Base-by-base conservation (phyloP, 2,329 filamentous ascomycete species). In the Paradendryphiella salina region DNA sequence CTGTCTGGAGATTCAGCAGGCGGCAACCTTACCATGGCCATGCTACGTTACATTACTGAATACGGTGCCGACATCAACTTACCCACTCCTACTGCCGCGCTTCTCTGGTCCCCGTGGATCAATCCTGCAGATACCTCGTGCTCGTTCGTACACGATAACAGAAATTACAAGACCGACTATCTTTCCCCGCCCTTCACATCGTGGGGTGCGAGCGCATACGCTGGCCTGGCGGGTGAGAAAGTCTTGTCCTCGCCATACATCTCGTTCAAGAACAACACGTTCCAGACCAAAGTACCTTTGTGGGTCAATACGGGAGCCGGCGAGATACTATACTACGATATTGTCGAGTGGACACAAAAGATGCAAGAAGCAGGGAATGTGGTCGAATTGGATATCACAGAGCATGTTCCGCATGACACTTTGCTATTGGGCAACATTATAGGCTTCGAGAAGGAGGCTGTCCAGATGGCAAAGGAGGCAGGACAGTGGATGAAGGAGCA, bases 1-100 rank as follows among this genome's bases (percentile, higher is more conserved):
- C 13, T 82, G 0, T 75, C 72, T 0, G 80, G 80, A 4, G 80
- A 82, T 60, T 78, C 75, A 28, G 79, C 80, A 0, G 80, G 80
- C 45, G 79, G 66, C 0, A 80, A 81, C 56, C 63, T 78, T 9
- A 70, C 65, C 0, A 69, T 80, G 17, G 70, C 70, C 0, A 62
- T 82, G 11, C 65, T 81, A 26, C 69, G 78, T 14, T 81, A 82
- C 57, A 55, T 82, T 4, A 45, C 60, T 7, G 75, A 77, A 18
- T 72, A 74, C 47, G 77, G 75, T 2, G 32, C 56, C 2, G 58
- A 66, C 3, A 40, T 73, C 2, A 61, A 51, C 1, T 57, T 79
- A 1, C 68, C 68, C 0, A 15, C 38, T 1, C 79, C 78, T 0
- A 57, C 56, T 0, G 73, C 72, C 3, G 73, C 72, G 1, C 69